These are phyloP conservation scores for Fraxinus dipetala DNA, from an alignment of 305 asterid species.

Conservation along the genomic window DNA sequence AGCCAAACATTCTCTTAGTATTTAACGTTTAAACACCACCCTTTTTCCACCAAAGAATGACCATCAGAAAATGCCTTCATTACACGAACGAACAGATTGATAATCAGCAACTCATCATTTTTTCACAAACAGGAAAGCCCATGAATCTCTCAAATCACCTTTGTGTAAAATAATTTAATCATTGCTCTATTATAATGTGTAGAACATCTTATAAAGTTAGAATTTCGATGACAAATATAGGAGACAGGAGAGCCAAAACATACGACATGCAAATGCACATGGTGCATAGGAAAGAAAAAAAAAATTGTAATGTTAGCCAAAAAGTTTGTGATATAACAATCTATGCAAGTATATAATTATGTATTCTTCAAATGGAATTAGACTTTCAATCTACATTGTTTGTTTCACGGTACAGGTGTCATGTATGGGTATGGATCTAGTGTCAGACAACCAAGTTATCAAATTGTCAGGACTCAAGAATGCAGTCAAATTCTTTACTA, in stretches of 20 bases:
- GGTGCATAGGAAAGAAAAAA: background rate
- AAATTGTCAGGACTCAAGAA: background rate
- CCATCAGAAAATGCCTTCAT: background rate
- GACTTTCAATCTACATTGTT: background rate
- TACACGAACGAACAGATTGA: background rate
- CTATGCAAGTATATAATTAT: background rate
- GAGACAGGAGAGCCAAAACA: background rate
- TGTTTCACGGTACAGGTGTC: background rate
- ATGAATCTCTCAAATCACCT: background rate
- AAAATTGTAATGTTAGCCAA: background rate
- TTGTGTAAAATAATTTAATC: background rate
- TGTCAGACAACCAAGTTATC: background rate
- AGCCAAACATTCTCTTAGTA: background rate
- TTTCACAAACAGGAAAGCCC: background rate
- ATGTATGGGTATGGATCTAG: background rate
- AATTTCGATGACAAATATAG: background rate
- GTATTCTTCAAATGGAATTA: background rate
- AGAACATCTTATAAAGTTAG: background rate
- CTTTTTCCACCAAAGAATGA: background rate
- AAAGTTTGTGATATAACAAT: background rate
- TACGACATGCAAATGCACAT: background rate
- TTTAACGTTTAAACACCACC: background rate
- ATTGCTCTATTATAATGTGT: background rate
- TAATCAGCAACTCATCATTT: background rate
- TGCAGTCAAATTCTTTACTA: background rate